phyloP scores from a whole-genome alignment of 2,329 filamentous ascomycete species.

The Scedosporium apiospermum region DNA sequence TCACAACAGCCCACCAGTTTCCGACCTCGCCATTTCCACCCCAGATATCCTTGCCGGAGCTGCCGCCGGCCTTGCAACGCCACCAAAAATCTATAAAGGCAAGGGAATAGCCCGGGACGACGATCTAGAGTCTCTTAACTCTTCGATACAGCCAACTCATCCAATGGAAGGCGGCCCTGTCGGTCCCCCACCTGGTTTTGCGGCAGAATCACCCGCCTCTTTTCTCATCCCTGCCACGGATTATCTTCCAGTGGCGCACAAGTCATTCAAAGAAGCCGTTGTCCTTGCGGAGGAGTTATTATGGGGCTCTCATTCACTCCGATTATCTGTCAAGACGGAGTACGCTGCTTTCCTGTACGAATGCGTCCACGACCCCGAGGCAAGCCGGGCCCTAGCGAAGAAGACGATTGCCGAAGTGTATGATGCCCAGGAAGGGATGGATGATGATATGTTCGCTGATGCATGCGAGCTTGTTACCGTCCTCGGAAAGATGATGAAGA shows the following conservation, averaged over 20 bases:
- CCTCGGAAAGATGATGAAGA: conserved; percentile 80
- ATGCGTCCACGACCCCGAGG: conserved; percentile 73
- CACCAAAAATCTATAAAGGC: conserved; percentile 34
- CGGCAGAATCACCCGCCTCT: conserved; percentile 23
- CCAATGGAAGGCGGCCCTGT: conserved; percentile 50
- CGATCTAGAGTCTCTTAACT: conserved; percentile 31
- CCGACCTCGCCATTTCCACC: conserved; percentile 44
- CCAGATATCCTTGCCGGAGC: conserved; percentile 30
- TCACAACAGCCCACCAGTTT: conserved; percentile 78
- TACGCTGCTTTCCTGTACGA: conserved; percentile 91
- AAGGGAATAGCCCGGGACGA: conserved; percentile 37
- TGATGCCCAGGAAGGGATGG: conserved; percentile 82
- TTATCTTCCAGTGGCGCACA: conserved; percentile 73
- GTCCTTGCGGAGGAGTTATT: conserved; percentile 65
- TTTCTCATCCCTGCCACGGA: conserved; percentile 73
- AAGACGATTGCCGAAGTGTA: conserved; percentile 85
- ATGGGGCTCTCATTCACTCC: conserved; percentile 80
- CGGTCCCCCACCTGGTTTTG: conserved; percentile 45
- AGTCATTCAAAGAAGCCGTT: conserved; percentile 72
- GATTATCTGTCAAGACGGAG: conserved; percentile 83
- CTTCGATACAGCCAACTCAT: conserved; percentile 38
- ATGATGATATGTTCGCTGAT: conserved; percentile 91
- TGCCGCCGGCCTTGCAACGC: conserved; percentile 19
- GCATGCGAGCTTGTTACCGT: conserved; percentile 81
- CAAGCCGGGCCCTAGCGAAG: conserved; percentile 67